Base-by-base conservation (phyloP, 2,329 filamentous ascomycete species). In the Lasiodiplodia gonubiensis region DNA sequence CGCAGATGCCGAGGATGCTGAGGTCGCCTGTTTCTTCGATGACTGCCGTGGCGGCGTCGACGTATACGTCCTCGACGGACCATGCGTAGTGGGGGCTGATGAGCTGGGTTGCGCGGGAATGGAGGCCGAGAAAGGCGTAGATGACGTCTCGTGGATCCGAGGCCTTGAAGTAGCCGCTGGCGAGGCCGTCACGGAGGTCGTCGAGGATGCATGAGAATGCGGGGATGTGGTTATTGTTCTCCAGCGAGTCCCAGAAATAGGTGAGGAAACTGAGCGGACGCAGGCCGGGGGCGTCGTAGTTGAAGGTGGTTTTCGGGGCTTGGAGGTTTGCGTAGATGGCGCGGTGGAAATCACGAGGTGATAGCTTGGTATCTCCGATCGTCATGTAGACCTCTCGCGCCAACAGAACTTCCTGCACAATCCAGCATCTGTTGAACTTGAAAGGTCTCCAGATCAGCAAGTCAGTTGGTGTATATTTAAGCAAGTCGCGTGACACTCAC, bases 401-500 rank as follows among this genome's bases (percentile, higher is more conserved):
- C 10, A 66, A 27, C 30, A 66, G 35, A 11, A 66, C 64, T 66
- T 66, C 64, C 23, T 48, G 64, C 25, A 27, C 64, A 49, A 49
- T 49, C 64, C 64, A 66, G 52, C 35, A 55, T 21, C 64, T 55
- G 30, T n/a, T 35, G 49, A 64, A 64, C 61, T 64, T 16, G 33
- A 16, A 21, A 8, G 11, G 27, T 12, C 12, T 23, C n/a, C 8
- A 48, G 25, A 30, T 46, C n/a, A 10, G 12, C 5, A 16, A 2
- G 8, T 39, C 37, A 12, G n/a, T 2, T 14, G 14, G 10, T 37
- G 59, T 21, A 3, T 18, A 16, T 23, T 7, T 25, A 39, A 55
- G 10, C 12, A 8, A 30, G 59, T n/a, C 42, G 42, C 18, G 42
- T 18, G 42, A 21, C n/a, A 46, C 61, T 64, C 23, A 64, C 61